A percentile compares a stretch with the other conserved stretches of the same genome.
Evolutionary conservation across 768 basidiomycete species (phyloP).

Genomic region (Lentinula detonsa): DNA sequence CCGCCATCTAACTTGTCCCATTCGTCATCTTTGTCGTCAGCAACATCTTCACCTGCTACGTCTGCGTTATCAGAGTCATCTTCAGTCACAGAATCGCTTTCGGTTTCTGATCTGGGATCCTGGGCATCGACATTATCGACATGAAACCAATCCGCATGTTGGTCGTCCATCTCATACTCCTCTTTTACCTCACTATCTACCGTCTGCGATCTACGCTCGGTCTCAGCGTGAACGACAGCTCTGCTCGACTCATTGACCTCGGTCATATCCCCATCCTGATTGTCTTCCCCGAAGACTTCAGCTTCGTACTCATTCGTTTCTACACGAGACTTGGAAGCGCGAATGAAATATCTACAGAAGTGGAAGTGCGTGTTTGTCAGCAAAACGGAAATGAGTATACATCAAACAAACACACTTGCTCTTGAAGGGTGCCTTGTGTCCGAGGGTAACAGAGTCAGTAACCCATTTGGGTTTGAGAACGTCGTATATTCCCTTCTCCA

Average conservation of each 20-base stretch:
- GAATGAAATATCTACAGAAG: slow-evolving; percentile 66
- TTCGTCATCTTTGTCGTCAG: not conserved
- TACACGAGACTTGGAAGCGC: slow-evolving; percentile 50
- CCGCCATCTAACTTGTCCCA: slow-evolving; percentile 3
- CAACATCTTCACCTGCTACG: slow-evolving; percentile 26
- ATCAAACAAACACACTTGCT: slow-evolving; percentile 46
- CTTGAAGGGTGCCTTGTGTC: slow-evolving; percentile 50
- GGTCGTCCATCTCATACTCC: slow-evolving; percentile 34
- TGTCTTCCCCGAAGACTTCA: slow-evolving; percentile 21
- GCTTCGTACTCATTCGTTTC: slow-evolving; percentile 47
- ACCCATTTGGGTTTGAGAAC: slow-evolving; percentile 83
- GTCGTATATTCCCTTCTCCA: slow-evolving; percentile 64
- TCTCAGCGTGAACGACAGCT: not conserved
- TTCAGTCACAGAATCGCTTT: slow-evolving; percentile 55
- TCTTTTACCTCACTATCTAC: slow-evolving; percentile 15
- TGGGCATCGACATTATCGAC: slow-evolving; percentile 31
- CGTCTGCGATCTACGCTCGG: not conserved
- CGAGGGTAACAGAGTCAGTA: slow-evolving; percentile 61
- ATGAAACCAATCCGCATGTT: slow-evolving; percentile 56
- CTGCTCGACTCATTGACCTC: not conserved
- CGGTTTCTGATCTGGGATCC: slow-evolving; percentile 16
- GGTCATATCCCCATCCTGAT: slow-evolving; percentile 7
- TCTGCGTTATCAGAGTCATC: slow-evolving; percentile 67
- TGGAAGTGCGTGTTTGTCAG: not conserved
- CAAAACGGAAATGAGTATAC: not conserved